Evolutionary conservation across 805 yeast species (phyloP).

Genomic region (Isabelozyma rhagii): DNA sequence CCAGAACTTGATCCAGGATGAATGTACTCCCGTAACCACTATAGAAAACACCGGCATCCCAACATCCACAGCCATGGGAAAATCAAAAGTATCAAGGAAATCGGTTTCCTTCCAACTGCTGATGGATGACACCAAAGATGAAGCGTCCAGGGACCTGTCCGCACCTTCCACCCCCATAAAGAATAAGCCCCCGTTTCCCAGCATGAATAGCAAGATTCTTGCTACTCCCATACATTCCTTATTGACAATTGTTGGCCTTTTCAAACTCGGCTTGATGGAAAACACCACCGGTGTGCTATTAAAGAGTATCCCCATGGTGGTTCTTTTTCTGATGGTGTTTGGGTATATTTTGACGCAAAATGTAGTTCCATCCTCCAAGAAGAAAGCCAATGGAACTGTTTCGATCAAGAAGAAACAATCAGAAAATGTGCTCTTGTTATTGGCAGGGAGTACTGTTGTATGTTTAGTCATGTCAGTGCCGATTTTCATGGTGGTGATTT

Average conservation of each 20-base stretch:
- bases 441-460: slow-evolving; percentile 24
- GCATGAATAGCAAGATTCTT: slow-evolving; percentile 8
- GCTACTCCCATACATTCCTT: slow-evolving; percentile 29
- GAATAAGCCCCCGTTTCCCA: slow-evolving; percentile 8
- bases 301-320: slow-evolving; percentile 21
- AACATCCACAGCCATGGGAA: neutral
- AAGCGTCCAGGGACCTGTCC: neutral
- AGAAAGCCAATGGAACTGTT: neutral
- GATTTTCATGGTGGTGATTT: slow-evolving; percentile 41
- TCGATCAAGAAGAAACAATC: slow-evolving; percentile 4
- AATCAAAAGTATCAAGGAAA: slow-evolving; percentile 8
- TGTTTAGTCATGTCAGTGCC: slow-evolving; percentile 36
- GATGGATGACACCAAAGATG: slow-evolving; percentile 4
- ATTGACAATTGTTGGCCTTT: slow-evolving; percentile 24
- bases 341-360: slow-evolving; percentile 13
- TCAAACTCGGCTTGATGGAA: slow-evolving; percentile 24
- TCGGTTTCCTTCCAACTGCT: slow-evolving; percentile 16
- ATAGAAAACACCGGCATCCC: no score
- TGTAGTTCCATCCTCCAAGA: neutral
- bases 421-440: slow-evolving; percentile 18
- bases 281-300: slow-evolving; percentile 19
- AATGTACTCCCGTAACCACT: neutral
- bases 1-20: neutral
- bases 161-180: neutral
- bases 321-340: slow-evolving; percentile 22